These are phyloP conservation scores for Backusella sp. DNA, from an alignment of 192 early-diverging fungal genomes.

Conservation along the genomic window DNA sequence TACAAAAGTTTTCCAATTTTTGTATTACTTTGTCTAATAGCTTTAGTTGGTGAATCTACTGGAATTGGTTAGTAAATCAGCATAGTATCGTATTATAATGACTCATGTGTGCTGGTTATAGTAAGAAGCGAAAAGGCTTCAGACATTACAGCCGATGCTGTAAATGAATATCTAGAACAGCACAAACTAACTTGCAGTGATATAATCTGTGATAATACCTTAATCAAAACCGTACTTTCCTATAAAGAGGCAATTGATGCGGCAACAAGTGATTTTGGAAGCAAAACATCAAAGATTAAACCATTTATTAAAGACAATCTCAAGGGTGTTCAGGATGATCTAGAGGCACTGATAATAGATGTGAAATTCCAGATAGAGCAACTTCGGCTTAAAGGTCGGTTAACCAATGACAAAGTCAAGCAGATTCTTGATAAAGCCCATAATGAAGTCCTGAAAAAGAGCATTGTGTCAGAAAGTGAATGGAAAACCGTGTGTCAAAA, in stretches of 20 bases:
- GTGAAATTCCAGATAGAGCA: constrained; percentile 5
- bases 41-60: not conserved
- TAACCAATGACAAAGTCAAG: constrained; percentile 2
- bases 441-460: not conserved
- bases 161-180: not conserved
- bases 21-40: not conserved
- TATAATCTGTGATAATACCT: not conserved
- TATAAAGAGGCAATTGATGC: not conserved
- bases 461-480: constrained; percentile 10
- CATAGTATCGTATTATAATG: not conserved
- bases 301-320: not conserved
- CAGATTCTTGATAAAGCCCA: constrained; percentile 1
- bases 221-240: not conserved
- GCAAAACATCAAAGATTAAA: not conserved
- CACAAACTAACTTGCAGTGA: not conserved
- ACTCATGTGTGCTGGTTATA: not conserved
- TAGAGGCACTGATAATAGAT: not conserved
- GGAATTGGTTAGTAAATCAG: not conserved
- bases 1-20: not conserved
- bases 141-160: not conserved
- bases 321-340: not conserved
- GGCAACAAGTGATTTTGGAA: not conserved
- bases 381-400: constrained; percentile 9
- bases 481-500: not conserved
- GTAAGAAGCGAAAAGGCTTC: not conserved